These are phyloP conservation scores for Bremia lactucae DNA, from an alignment of 352 stramenopile species.

Conservation along the genomic window DNA sequence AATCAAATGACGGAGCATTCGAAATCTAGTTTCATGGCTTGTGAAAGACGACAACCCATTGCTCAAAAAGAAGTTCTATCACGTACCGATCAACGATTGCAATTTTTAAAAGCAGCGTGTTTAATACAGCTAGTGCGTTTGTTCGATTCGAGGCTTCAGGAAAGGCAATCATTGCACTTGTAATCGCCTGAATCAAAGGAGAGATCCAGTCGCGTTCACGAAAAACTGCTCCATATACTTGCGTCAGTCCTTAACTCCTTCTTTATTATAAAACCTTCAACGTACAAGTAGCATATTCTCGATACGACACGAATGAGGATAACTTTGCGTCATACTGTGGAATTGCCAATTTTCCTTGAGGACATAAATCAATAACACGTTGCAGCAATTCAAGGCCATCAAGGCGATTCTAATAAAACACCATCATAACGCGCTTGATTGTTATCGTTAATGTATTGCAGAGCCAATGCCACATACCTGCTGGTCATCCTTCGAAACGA, in stretches of 20 bases:
- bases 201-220: conserved; percentile 38
- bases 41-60: too few relatives aligned
- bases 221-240: conserved; percentile 21
- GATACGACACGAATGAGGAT: conserved; percentile 8
- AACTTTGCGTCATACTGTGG: not conserved
- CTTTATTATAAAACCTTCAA: not conserved
- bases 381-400: conserved; percentile 23
- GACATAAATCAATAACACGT: conserved; percentile 9
- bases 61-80: not conserved
- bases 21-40: conserved; percentile 31
- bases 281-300: conserved; percentile 10
- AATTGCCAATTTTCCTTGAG: conserved; percentile 10
- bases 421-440: too few relatives aligned
- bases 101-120: conserved; percentile 28
- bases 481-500: conserved; percentile 25
- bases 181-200: conserved; percentile 45
- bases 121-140: conserved; percentile 25
- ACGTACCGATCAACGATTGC: conserved; percentile 25
- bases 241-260: not conserved
- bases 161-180: conserved; percentile 64
- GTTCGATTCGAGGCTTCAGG: conserved; percentile 30
- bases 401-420: conserved; percentile 17
- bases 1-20: conserved; percentile 27
- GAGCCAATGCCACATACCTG: conserved; percentile 11
- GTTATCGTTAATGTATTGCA: too few relatives aligned